A percentile compares a stretch with the other conserved stretches of the same genome.
These are phyloP conservation scores for Penicillium goetzii DNA, from an alignment of 495 filamentous ascomycete genomes.

Conservation along the genomic window DNA sequence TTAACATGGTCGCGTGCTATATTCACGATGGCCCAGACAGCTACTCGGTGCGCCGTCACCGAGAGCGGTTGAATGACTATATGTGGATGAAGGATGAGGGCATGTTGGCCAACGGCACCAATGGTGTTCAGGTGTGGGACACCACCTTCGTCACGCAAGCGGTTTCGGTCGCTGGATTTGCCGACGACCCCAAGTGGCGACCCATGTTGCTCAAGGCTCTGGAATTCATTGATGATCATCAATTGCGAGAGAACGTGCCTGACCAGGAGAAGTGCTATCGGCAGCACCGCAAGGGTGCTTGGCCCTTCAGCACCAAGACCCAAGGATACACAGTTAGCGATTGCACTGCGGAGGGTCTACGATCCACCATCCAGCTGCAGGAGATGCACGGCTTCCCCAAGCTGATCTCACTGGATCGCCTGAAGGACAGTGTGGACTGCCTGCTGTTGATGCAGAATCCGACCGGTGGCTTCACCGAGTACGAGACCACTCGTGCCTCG, in stretches of 20 bases:
- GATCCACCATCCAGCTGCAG: slow-evolving; percentile 85
- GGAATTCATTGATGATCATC: slow-evolving; percentile 86
- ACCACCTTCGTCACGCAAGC: slow-evolving; percentile 87
- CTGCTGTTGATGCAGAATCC: slow-evolving; percentile 89
- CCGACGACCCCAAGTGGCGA: slow-evolving; percentile 73
- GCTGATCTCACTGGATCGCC: slow-evolving; percentile 70
- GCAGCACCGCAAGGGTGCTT: slow-evolving; percentile 88
- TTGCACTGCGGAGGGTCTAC: slow-evolving; percentile 88
- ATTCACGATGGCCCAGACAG: slow-evolving; percentile 80
- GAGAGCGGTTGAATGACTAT: slow-evolving; percentile 80
- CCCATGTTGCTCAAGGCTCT: slow-evolving; percentile 85
- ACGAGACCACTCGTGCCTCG: slow-evolving; percentile 80
- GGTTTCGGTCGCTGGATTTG: slow-evolving; percentile 76
- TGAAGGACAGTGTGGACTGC: slow-evolving; percentile 88
- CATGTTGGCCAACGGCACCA: slow-evolving; percentile 94
- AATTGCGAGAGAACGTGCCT: slow-evolving; percentile 82
- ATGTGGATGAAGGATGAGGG: slow-evolving; percentile 92
- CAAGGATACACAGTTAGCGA: slow-evolving; percentile 97
- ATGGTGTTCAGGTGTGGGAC: slow-evolving; percentile 96
- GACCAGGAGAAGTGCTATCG: slow-evolving; percentile 85
- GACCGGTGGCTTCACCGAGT: slow-evolving; percentile 86
- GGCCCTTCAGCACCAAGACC: slow-evolving; percentile 89
- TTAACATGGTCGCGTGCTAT: slow-evolving; percentile 86
- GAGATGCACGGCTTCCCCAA: slow-evolving; percentile 74
- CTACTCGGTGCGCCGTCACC: slow-evolving; percentile 74